Conservation (phyloP, 805 yeast species). For the Starmerella tilneyi region DNA sequence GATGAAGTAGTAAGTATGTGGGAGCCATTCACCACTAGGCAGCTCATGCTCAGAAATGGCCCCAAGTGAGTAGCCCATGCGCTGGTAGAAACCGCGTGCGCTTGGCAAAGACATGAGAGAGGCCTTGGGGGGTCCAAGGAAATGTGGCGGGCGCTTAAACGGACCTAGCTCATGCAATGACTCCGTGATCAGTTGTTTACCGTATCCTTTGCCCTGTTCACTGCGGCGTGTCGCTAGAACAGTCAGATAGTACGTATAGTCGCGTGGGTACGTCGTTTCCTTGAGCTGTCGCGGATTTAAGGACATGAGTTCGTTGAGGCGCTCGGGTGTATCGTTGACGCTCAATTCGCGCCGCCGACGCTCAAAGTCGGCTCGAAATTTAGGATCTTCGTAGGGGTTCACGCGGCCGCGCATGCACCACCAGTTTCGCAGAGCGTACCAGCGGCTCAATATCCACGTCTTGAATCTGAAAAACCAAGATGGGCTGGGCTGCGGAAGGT, state of each 20-base stretch:
- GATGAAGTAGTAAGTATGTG: conserved; percentile 10
- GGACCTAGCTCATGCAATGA: conserved; percentile 1
- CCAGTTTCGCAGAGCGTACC: conserved; percentile 2
- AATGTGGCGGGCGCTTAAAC: conserved; percentile 7
- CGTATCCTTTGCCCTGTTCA: conserved; percentile 17
- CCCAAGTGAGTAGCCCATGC: conserved; percentile 3
- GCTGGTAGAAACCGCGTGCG: conserved; percentile 18
- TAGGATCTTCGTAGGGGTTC: background rate
- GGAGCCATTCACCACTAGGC: conserved; percentile 3
- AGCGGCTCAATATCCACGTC: conserved; percentile 1
- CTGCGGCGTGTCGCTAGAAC: conserved; percentile 11
- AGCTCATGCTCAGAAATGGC: background rate
- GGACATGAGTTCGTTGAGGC: conserved; percentile 5
- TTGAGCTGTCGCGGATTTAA: conserved; percentile 4
- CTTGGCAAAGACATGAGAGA: conserved; percentile 15
- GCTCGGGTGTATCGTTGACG: conserved; percentile 4
- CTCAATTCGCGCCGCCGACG: conserved; percentile 9
- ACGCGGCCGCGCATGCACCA: background rate
- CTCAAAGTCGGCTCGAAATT: conserved; percentile 1
- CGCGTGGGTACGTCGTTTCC: conserved; percentile 13
- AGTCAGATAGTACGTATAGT: conserved; percentile 7
- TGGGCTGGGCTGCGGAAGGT: background rate
- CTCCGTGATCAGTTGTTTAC: conserved; percentile 6
- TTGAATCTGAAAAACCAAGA: background rate
- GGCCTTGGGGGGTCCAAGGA: conserved; percentile 15